Evolutionary conservation across 208 protist species (phyloP).

Genomic region (Tritrichomonas musculus): DNA sequence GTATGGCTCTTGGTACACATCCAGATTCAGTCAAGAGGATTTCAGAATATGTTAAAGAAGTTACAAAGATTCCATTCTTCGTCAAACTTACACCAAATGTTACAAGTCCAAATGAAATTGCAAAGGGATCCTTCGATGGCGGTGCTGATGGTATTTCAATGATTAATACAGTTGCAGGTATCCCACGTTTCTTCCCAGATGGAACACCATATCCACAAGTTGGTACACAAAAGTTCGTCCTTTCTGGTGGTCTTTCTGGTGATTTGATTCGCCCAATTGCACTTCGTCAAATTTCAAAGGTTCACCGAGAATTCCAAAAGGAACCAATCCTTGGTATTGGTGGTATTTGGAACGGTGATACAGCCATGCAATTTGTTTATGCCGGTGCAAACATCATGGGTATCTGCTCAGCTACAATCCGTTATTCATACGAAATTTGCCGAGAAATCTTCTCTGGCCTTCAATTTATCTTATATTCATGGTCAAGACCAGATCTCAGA

Average conservation of each 20-base stretch:
- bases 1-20: conserved; percentile 62
- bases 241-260: conserved; percentile 72
- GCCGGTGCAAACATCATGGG: conserved; percentile 66
- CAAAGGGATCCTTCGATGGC: conserved; percentile 64
- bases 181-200: conserved; percentile 60
- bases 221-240: conserved; percentile 61
- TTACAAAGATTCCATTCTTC: conserved; percentile 67
- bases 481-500: conserved; percentile 37
- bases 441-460: conserved; percentile 44
- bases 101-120: conserved; percentile 65
- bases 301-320: conserved; percentile 53
- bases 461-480: conserved; percentile 40
- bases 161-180: conserved; percentile 72
- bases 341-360: conserved; percentile 61
- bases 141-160: conserved; percentile 69
- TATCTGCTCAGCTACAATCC: conserved; percentile 45
- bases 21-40: conserved; percentile 65
- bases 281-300: conserved; percentile 52
- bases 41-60: conserved; percentile 64
- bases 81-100: conserved; percentile 78
- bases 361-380: conserved; percentile 67
- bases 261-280: conserved; percentile 69
- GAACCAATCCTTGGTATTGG: conserved; percentile 71
- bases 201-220: conserved; percentile 62
- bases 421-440: conserved; percentile 47